A percentile compares a stretch with the other conserved stretches of the same genome.
Evolutionary conservation across 2,329 filamentous ascomycete genomes (phyloP).

Genomic region (Penicillium sp.): DNA sequence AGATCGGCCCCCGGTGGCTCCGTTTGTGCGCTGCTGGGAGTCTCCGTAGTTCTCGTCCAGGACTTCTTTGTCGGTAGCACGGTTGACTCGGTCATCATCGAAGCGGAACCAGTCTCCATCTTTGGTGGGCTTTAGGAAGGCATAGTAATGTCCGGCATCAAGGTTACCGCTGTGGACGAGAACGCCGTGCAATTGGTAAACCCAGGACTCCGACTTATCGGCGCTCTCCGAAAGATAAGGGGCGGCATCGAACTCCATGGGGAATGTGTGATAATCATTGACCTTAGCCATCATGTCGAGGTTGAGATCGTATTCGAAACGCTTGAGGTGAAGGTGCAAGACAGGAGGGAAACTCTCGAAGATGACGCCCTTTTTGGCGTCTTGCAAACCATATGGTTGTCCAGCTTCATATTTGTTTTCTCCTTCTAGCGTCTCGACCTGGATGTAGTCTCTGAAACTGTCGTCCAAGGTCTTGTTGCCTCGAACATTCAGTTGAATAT

Average conservation of each 20-base stretch:
- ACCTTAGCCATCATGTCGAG: conserved; percentile 99
- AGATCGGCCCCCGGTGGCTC: conserved; percentile 58
- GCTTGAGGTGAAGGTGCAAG: conserved; percentile 89
- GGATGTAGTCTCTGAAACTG: conserved; percentile 93
- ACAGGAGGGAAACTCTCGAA: conserved; percentile 95
- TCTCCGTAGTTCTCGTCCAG: conserved; percentile 96
- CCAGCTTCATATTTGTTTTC: conserved; percentile 98
- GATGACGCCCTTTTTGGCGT: conserved; percentile 96
- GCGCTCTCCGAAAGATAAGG: conserved; percentile 85
- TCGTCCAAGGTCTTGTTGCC: conserved; percentile 90
- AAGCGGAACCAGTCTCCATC: conserved; percentile 96
- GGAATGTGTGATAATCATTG: conserved; percentile 51
- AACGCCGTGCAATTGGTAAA: conserved; percentile 91
- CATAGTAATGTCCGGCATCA: conserved; percentile 97
- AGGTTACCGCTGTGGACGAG: conserved; percentile 95
- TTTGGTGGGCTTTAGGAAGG: conserved; percentile 89
- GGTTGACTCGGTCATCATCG: conserved; percentile 96
- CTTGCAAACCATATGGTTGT: conserved; percentile 85
- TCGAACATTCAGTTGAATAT: conserved; percentile 94
- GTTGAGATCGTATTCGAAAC: conserved; percentile 96
- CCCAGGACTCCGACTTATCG: conserved; percentile 83
- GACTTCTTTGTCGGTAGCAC: conserved; percentile 84
- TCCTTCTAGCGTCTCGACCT: conserved; percentile 93
- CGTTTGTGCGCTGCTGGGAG: conserved; percentile 66
- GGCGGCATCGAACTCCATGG: conserved; percentile 59